phyloP scores from a whole-genome alignment of 768 basidiomycete genomes.

The Scleroderma citrinum region DNA sequence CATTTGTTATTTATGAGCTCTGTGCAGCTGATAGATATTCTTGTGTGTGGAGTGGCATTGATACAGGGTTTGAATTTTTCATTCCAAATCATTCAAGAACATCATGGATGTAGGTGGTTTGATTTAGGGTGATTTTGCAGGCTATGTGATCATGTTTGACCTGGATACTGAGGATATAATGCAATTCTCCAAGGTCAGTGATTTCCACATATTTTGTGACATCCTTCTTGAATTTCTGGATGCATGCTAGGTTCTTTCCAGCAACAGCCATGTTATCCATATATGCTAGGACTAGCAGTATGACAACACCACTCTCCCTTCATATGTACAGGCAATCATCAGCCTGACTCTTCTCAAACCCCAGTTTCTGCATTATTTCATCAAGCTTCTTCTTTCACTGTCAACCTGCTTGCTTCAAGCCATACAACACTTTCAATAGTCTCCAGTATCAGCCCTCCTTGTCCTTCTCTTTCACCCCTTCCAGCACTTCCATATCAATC shows the following conservation, averaged over 20 bases:
- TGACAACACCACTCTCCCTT: constrained; percentile 18
- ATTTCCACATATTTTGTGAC: constrained; percentile 25
- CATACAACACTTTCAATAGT: constrained; percentile 4
- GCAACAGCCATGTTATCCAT: constrained; percentile 33
- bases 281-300: constrained; percentile 9
- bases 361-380: constrained; percentile 17
- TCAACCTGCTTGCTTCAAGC: no score
- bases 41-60: not conserved
- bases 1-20: not conserved
- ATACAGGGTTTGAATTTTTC: not conserved
- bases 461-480: constrained; percentile 7
- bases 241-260: constrained; percentile 3
- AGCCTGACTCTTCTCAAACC: constrained; percentile 29
- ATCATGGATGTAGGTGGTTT: constrained; percentile 23
- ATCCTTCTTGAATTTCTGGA: constrained; percentile 4
- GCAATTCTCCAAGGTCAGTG: constrained; percentile 23
- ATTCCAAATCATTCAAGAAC: not conserved
- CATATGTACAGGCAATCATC: constrained; percentile 6
- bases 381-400: constrained; percentile 13
- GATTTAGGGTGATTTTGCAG: constrained; percentile 20
- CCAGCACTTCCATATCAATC: constrained; percentile 23
- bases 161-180: constrained; percentile 28
- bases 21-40: not conserved
- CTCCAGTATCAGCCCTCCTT: not conserved
- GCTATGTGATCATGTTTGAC: constrained; percentile 14